Evolutionary conservation across 2,329 filamentous ascomycete species (phyloP), one percentile per base, ranked within the genome.

Genomic region (Dothistroma pini): DNA sequence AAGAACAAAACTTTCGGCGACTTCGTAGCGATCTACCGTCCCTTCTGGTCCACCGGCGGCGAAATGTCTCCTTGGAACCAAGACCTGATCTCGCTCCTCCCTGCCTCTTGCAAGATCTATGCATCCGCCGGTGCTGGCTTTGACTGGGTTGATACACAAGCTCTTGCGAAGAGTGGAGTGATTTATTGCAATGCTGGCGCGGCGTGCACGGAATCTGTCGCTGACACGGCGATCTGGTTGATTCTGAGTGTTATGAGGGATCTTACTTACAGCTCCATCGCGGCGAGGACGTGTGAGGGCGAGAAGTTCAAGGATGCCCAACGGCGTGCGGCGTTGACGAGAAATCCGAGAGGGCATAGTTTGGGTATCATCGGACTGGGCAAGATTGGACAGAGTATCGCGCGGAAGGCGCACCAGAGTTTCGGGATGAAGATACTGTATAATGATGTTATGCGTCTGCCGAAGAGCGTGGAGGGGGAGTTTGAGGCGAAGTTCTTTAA

Each of bases 131-230:
- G 85, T 2, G 84, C 85, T 14, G 84, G 85, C 2, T 87, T 84
- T 71, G 84, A 88, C 71, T 86, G 84, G 84, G 84, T 82, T 5
- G 81, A 88, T 71, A 83, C 83, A 29, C 78, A 84, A 68, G 73
- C 83, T 0, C 71, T 91, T 58, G 88, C 84, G 0, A 78, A 84
- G 63, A 80, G 80, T 70, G 87, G 85, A 41, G 83, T 89, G 63
- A 75, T 88, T 56, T 91, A 91, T 76, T 91, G 88, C 79, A 91
- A 91, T 75, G 83, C 85, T 2, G 88, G 87, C 1, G 81, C 85
- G 1, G 87, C 88, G 0, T 87, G 87, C 38, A 86, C 86, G 7
- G 89, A 91, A 69, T 85, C 88, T 4, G 88, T 91, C 1, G 88
- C 88, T 55, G 89, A 91, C 73, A 85, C 89, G 63, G 85, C 87